These are phyloP conservation scores for Xerocomus spinulosus DNA, from an alignment of 768 basidiomycete species.

Conservation along the genomic window DNA sequence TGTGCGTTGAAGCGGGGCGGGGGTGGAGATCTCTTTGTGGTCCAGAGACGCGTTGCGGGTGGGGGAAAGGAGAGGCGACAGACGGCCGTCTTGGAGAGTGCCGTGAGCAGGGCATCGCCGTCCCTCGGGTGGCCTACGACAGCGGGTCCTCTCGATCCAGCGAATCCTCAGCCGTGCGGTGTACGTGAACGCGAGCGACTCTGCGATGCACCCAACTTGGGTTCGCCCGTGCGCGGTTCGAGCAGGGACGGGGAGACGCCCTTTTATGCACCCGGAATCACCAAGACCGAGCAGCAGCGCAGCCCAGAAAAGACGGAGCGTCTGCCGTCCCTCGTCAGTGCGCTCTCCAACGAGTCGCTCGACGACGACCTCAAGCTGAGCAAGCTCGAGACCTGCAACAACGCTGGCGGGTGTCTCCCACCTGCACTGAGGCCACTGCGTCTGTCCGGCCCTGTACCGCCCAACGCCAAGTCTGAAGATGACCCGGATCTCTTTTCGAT, in stretches of 20 bases:
- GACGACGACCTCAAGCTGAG: constrained; percentile 11
- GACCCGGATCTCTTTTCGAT: constrained; percentile 16
- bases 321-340: constrained; percentile 15
- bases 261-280: no score
- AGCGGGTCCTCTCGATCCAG: constrained; percentile 26
- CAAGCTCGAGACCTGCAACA: not conserved
- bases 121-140: constrained; percentile 18
- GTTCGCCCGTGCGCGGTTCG: no score
- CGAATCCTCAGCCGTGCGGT: constrained; percentile 14
- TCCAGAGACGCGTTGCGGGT: not conserved
- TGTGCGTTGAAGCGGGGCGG: constrained; percentile 50
- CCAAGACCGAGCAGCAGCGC: not conserved
- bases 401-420: constrained; percentile 16
- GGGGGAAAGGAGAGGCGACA: not conserved
- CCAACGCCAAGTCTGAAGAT: not conserved
- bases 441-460: constrained; percentile 9
- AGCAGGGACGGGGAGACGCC: no score
- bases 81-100: not conserved
- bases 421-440: constrained; percentile 19
- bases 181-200: constrained; percentile 4
- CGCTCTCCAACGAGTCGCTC: constrained; percentile 16
- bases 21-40: constrained; percentile 19
- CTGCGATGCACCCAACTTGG: not conserved
- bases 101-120: not conserved
- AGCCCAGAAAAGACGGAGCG: not conserved